Evolutionary conservation across 306 rosid genomes (phyloP), one percentile per base, ranked within the genome.

Genomic region (Luffa aegyptiaca): DNA sequence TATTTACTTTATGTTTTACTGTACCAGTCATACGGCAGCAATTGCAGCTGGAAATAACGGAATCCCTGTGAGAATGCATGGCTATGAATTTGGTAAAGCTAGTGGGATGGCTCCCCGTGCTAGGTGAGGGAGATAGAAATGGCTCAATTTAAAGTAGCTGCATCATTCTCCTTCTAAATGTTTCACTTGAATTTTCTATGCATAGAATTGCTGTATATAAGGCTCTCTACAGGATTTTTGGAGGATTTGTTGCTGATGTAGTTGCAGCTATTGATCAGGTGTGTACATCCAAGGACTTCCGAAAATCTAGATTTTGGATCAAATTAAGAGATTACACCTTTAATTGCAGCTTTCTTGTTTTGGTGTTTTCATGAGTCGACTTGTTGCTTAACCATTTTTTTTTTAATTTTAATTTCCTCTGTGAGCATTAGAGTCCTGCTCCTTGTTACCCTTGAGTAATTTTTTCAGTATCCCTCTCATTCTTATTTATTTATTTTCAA

Each of bases 51-150:
- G 99, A 75, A 96, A 96, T 86, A 96, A 96, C 84, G 99, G 99
- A 80, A 89, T 96, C 80, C 96, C 99, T 81, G 98, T 96, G 76
- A 90, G 94, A 84, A 83, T 96, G 90, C 88, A 91, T 80, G 99
- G 99, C 77, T 91, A 93, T 84, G 99, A 96, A 87, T 91, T 93
- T 81, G 99, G 99, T 39, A 96, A 82, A 86, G 99, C 99, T 35
- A 96, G 99, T 79, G 99, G 99, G 84, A 96, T 96, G 99, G 99
- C 99, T 83, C 99, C 99, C 37, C 99, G 97, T 82, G 98, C 99
- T 48, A 93, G 99, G 99, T 91, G 87, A 88, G 89, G 84, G 86
- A 79, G 69, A 76, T 74, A 49, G 78, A 59, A 77, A 58, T 79
- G 61, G 46, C 51, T 48, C 33, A 65, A 62, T 82, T 85, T 80